phyloP scores from a whole-genome alignment of 225 moss, liverwort and hornwort genomes.

The Bryum argenteum region DNA sequence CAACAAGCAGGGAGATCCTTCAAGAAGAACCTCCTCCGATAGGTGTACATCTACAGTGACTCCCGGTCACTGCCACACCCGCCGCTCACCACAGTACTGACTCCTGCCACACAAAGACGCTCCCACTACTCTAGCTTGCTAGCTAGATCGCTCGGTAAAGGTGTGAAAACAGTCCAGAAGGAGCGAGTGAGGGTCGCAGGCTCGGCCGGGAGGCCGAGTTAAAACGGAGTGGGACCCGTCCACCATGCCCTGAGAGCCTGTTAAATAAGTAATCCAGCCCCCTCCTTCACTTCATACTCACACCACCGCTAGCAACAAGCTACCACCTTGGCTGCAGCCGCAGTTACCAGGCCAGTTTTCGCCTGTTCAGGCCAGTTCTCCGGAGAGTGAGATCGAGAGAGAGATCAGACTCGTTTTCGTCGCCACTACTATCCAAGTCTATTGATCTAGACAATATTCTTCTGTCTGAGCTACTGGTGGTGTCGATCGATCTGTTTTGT shows the following conservation, averaged over 20 bases:
- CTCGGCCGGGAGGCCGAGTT: background rate
- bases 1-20: background rate
- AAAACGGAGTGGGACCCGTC: constrained; percentile 31
- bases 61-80: background rate
- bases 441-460: too few relatives aligned
- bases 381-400: too few relatives aligned
- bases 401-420: too few relatives aligned
- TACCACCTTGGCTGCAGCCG: constrained; percentile 23
- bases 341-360: background rate
- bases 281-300: constrained; percentile 30
- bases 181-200: too few relatives aligned
- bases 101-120: too few relatives aligned
- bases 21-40: too few relatives aligned
- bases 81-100: background rate
- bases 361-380: too few relatives aligned
- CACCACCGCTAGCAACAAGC: constrained; percentile 25
- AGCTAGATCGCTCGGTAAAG: background rate
- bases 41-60: background rate
- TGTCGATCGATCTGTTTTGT: too few relatives aligned
- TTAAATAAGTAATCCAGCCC: constrained; percentile 39
- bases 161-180: background rate
- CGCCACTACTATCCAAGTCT: too few relatives aligned
- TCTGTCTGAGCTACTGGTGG: too few relatives aligned
- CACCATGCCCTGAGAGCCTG: background rate
- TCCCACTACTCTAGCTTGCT: too few relatives aligned